Percentiles rank a stretch among this genome's conserved stretches.
phyloP scores from a whole-genome alignment of 306 rosid species.

The Cucurbita moschata region DNA sequence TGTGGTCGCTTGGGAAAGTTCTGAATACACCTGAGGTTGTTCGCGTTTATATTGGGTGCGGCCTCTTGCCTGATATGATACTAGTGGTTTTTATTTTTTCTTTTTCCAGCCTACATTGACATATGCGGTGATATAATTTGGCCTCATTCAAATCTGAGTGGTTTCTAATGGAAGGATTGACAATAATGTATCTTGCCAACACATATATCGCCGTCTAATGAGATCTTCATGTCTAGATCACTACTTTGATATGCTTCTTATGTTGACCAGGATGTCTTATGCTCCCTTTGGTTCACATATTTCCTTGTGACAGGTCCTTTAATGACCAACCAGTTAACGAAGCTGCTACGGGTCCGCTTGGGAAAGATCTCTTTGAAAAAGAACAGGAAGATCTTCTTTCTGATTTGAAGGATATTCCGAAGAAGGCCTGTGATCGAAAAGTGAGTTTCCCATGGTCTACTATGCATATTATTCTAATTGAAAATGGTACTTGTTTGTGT shows the following conservation, averaged over 20 bases:
- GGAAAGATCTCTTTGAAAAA: slow-evolving; percentile 71
- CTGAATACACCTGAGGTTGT: slow-evolving; percentile 80
- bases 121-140: background rate
- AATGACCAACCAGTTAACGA: slow-evolving; percentile 58
- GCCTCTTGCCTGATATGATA: slow-evolving; percentile 7
- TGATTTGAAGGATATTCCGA: slow-evolving; percentile 85
- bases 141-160: background rate
- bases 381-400: slow-evolving; percentile 89
- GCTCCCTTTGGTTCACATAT: background rate
- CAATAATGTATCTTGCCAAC: background rate
- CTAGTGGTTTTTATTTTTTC: background rate
- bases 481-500: background rate
- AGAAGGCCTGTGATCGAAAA: slow-evolving; percentile 83
- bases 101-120: background rate
- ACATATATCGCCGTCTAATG: background rate
- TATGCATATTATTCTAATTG: background rate
- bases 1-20: slow-evolving; percentile 99
- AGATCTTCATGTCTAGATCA: background rate
- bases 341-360: slow-evolving; percentile 45
- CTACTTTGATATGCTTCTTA: background rate
- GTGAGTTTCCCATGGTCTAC: slow-evolving; percentile 31
- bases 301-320: slow-evolving; percentile 53
- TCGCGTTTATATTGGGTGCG: slow-evolving; percentile 90
- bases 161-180: background rate
- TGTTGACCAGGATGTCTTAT: background rate